Base-by-base conservation (phyloP, 331 rosid genomes). In the Spiraea crenata region DNA sequence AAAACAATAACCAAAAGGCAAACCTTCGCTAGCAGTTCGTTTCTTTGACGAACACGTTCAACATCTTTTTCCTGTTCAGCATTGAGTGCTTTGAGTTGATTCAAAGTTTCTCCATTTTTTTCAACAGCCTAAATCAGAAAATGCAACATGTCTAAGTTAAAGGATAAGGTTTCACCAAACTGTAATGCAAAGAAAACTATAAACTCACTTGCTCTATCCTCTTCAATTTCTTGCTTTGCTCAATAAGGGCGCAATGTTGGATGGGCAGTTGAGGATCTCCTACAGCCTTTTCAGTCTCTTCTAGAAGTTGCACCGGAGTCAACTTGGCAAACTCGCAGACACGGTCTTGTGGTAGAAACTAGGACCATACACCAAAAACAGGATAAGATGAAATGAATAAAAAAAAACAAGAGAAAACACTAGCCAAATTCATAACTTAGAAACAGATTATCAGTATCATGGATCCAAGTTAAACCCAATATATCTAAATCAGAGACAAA, bases 341-440 rank as follows among this genome's bases (percentile, higher is more conserved):
- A 82, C 96, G 85, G 77, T 93, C 99, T 81, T 91, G 99, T 5
- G 99, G 96, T 73, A 91, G 83, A 76, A 93, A 89, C 97, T 92
- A 69, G 78, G 62, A 54, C 61, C 85, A 65, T 46, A 61, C 76
- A 65, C 61, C 52, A 19, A 19, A 20, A 41, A 64, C n/a, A 50
- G 31, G 70, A 76, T 17, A 44, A 74, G 50, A 69, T 5, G 6
- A 49, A 46, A 62, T 69, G 16, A 52, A 14, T 25, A 11, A 34
- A 17, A 14, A 51, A 7, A 13, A 72, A n/a, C 19, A 59, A 5
- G 5, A 34, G 13, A 38, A 63, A 59, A 13, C 8, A 38, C 5
- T 5, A 35, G 17, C 57, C 57, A n/a, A 67, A 49, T 7, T 35
- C 25, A 67, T n/a, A 17, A 50, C 50, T 61, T 61, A 61, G 31